Percentiles rank a stretch among this genome's conserved stretches.
Evolutionary conservation across 345 rosid species (phyloP).

Genomic region (Aegle marmelos): DNA sequence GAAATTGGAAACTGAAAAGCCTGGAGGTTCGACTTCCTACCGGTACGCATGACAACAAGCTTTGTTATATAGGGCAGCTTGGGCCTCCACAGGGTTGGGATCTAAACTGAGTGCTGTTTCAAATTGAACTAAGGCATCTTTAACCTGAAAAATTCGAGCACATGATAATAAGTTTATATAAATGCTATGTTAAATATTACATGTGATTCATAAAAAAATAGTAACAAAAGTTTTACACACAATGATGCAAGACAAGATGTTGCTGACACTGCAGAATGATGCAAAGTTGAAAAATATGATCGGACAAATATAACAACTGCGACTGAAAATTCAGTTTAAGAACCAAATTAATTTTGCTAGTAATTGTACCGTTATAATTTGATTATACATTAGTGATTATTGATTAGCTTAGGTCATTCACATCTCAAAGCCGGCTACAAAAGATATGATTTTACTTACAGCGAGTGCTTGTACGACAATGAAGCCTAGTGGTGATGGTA

Average conservation of each 20-base stretch:
- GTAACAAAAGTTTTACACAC: not conserved
- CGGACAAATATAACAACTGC: not conserved
- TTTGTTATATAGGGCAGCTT: conserved; percentile 93
- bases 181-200: not conserved
- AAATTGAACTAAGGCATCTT: conserved; percentile 78
- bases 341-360: not conserved
- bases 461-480: not conserved
- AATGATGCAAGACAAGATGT: not conserved
- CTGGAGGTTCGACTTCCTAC: conserved; percentile 29
- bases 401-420: not conserved
- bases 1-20: not conserved
- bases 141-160: conserved; percentile 52
- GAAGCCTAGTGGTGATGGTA: not conserved
- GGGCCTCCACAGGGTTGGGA: conserved; percentile 75
- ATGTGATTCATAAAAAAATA: not conserved
- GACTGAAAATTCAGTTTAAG: not conserved
- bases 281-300: not conserved
- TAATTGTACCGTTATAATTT: not conserved
- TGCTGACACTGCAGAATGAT: conserved; percentile 2
- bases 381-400: not conserved
- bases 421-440: not conserved
- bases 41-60: conserved; percentile 89
- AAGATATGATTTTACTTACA: not conserved
- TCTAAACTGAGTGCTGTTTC: conserved; percentile 74
- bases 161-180: not conserved